phyloP scores from a whole-genome alignment of 176 grass and related monocot species.

The Raddia distichophylla region DNA sequence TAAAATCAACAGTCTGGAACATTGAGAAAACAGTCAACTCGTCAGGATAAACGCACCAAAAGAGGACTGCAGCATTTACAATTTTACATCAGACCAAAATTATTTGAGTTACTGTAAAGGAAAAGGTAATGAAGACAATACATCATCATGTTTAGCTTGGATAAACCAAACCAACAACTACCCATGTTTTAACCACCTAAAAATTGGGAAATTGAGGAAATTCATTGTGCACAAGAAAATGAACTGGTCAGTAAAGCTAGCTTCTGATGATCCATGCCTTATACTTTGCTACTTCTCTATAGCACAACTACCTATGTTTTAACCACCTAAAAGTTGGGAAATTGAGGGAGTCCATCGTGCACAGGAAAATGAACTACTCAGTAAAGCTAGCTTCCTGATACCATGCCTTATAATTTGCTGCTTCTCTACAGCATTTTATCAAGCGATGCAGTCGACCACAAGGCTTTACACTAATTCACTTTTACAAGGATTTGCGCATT shows the following conservation, averaged over 20 bases:
- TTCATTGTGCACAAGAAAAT: constrained; percentile 31
- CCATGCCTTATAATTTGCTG: background rate
- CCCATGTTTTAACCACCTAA: constrained; percentile 11
- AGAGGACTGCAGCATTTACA: constrained; percentile 25
- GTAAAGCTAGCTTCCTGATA: no score
- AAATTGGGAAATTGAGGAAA: constrained; percentile 26
- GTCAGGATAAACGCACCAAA: background rate
- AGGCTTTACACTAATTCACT: constrained; percentile 11
- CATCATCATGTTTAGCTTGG: constrained; percentile 9
- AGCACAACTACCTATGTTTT: no score
- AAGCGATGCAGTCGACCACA: background rate
- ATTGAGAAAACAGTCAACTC: constrained; percentile 21
- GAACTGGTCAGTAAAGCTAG: constrained; percentile 22
- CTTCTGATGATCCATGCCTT: constrained; percentile 14
- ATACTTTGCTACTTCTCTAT: background rate
- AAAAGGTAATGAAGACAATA: constrained; percentile 20
- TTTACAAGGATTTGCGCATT: constrained; percentile 30
- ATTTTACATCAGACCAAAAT: constrained; percentile 25
- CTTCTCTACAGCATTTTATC: constrained; percentile 9
- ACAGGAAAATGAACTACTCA: no score
- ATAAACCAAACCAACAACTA: constrained; percentile 29
- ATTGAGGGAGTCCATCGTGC: no score
- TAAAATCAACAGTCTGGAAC: constrained; percentile 69
- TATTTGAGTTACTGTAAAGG: constrained; percentile 16
- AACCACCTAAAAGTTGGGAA: no score